Conservation (phyloP, 139 green algal species). For the Coelastrella sp. region DNA sequence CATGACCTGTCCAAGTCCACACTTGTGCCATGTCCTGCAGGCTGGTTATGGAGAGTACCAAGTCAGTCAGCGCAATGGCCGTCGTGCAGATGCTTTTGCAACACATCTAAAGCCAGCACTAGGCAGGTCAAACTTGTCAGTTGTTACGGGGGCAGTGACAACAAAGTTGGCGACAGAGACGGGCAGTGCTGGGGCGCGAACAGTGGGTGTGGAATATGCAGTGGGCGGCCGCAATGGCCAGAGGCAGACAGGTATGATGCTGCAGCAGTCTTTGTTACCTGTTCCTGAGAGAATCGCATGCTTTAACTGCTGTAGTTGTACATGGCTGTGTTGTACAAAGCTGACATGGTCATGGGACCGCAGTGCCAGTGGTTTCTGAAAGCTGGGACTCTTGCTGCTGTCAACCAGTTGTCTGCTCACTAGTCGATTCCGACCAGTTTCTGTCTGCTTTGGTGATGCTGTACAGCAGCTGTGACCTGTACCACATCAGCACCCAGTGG, state of each 20-base stretch:
- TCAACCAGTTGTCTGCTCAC: too few species aligned
- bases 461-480: too few species aligned
- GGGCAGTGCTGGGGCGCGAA: slow-evolving; percentile 46
- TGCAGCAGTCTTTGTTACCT: not conserved
- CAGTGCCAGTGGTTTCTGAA: too few species aligned
- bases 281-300: too few species aligned
- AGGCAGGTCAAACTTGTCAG: slow-evolving; percentile 80
- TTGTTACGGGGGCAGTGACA: slow-evolving; percentile 71
- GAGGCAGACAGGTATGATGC: not conserved
- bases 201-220: slow-evolving; percentile 82
- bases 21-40: slow-evolving; percentile 53
- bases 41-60: slow-evolving; percentile 90
- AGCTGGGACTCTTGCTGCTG: too few species aligned
- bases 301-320: too few species aligned
- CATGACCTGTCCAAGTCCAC: not conserved
- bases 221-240: not conserved
- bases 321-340: too few species aligned
- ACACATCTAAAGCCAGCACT: slow-evolving; percentile 84
- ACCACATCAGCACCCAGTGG: too few species aligned
- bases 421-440: too few species aligned
- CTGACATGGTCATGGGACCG: too few species aligned
- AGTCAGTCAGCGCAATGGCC: slow-evolving; percentile 82
- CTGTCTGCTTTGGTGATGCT: too few species aligned
- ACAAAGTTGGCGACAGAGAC: slow-evolving; percentile 77
- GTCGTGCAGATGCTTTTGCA: slow-evolving; percentile 80